phyloP scores from a whole-genome alignment of 2,329 filamentous ascomycete genomes.

The Hymenoscyphus infarciens region DNA sequence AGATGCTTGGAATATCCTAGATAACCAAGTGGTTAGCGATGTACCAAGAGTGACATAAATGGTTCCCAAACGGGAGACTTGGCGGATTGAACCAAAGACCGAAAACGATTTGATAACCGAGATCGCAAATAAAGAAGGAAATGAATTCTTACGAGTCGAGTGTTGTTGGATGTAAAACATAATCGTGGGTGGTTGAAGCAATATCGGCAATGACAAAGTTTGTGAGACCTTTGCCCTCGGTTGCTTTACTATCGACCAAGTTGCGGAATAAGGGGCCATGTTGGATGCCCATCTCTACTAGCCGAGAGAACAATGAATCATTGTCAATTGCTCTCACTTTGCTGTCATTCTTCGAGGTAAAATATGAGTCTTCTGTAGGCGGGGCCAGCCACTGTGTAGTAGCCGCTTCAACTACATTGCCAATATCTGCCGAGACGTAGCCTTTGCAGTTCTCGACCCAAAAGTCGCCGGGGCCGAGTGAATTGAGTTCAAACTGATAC shows the following conservation, averaged over 20 bases:
- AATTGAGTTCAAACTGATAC: constrained; percentile 36
- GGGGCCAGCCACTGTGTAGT: background rate
- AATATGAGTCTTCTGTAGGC: no score
- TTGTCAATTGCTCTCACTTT: background rate
- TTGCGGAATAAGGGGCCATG: constrained; percentile 40
- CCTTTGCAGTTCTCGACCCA: constrained; percentile 39
- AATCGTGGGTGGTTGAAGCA: background rate
- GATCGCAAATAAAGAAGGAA: no score
- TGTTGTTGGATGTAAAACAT: constrained; percentile 4
- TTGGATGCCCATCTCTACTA: constrained; percentile 38
- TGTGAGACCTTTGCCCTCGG: background rate
- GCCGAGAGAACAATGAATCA: constrained; percentile 33
- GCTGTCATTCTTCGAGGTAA: background rate
- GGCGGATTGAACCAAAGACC: no score
- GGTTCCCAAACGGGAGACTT: no score
- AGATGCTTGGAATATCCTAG: background rate
- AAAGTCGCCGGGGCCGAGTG: constrained; percentile 11
- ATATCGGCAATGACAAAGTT: constrained; percentile 34
- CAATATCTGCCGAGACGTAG: constrained; percentile 21
- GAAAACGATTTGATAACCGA: no score
- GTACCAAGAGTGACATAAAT: no score
- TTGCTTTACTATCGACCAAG: constrained; percentile 21
- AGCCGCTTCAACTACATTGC: background rate
- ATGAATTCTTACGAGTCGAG: background rate
- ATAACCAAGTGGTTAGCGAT: no score